Conservation (phyloP, 139 green algal species). For the Astrephomene gubernaculifera region DNA sequence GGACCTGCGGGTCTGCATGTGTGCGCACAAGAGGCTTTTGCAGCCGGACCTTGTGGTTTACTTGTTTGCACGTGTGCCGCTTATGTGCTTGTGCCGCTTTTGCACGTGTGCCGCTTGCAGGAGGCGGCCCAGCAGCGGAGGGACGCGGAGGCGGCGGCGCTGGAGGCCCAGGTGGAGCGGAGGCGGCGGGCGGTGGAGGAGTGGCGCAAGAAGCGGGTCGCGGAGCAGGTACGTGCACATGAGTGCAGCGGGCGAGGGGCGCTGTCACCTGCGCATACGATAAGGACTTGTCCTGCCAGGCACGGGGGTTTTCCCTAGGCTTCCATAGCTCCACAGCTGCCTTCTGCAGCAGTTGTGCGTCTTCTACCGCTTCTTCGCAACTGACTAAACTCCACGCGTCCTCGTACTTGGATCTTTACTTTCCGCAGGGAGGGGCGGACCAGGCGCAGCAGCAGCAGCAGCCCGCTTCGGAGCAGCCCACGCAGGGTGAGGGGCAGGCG, state of each 20-base stretch:
- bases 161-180: constrained; percentile 79
- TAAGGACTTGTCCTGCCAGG: neutral
- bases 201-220: constrained; percentile 70
- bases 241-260: neutral
- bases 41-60: too few species aligned
- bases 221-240: constrained; percentile 39
- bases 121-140: constrained; percentile 31
- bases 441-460: constrained; percentile 29
- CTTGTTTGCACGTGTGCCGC: too few species aligned
- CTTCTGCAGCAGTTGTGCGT: too few species aligned
- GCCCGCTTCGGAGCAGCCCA: neutral
- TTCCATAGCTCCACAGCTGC: too few species aligned
- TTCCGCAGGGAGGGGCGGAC: neutral
- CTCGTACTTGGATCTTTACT: neutral
- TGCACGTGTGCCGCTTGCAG: neutral
- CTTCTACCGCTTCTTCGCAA: too few species aligned
- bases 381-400: too few species aligned
- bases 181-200: constrained; percentile 76
- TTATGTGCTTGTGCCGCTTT: neutral
- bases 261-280: neutral
- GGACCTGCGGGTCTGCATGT: too few species aligned
- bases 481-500: neutral
- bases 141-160: constrained; percentile 61
- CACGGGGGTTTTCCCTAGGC: too few species aligned
- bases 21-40: too few species aligned